These are phyloP conservation scores for Pisolithus sp. DNA, from an alignment of 768 basidiomycete species.

Conservation along the genomic window DNA sequence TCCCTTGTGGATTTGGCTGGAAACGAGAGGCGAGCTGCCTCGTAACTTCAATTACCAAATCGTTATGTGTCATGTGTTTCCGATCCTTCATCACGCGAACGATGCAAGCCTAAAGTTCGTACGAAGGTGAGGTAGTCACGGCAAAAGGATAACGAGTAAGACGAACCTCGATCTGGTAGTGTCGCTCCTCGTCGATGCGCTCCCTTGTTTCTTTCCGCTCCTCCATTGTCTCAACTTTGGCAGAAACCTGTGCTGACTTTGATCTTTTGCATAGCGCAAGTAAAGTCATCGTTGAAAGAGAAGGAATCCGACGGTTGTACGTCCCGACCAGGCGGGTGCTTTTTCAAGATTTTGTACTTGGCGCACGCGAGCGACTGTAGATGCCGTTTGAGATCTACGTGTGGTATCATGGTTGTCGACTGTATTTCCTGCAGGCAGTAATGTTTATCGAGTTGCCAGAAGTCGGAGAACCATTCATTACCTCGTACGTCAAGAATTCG, in stretches of 20 bases:
- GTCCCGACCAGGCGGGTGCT: slow-evolving; percentile 84
- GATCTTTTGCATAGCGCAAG: slow-evolving; percentile 78
- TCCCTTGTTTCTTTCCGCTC: slow-evolving; percentile 89
- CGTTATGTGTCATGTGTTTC: slow-evolving; percentile 82
- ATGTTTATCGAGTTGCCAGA: background rate
- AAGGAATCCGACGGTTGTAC: slow-evolving; percentile 72
- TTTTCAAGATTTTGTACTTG: slow-evolving; percentile 88
- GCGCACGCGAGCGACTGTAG: slow-evolving; percentile 95
- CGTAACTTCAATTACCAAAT: slow-evolving; percentile 86
- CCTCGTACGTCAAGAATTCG: slow-evolving; percentile 72
- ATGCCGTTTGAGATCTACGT: slow-evolving; percentile 80
- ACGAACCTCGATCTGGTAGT: slow-evolving; percentile 80
- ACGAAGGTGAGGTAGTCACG: background rate
- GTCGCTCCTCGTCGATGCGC: slow-evolving; percentile 87
- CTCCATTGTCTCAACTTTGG: slow-evolving; percentile 78
- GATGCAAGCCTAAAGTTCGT: slow-evolving; percentile 74
- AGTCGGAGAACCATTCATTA: slow-evolving; percentile 26
- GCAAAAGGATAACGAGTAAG: background rate
- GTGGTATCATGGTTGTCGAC: slow-evolving; percentile 64
- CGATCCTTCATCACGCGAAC: slow-evolving; percentile 97
- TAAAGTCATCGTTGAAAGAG: slow-evolving; percentile 82
- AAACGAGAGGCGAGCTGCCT: slow-evolving; percentile 81
- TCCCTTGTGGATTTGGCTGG: slow-evolving; percentile 73
- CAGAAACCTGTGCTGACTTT: slow-evolving; percentile 88
- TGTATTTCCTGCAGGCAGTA: slow-evolving; percentile 68